Evolutionary conservation across 352 stramenopile genomes (phyloP).

Genomic region (Phytophthora fragariae): DNA sequence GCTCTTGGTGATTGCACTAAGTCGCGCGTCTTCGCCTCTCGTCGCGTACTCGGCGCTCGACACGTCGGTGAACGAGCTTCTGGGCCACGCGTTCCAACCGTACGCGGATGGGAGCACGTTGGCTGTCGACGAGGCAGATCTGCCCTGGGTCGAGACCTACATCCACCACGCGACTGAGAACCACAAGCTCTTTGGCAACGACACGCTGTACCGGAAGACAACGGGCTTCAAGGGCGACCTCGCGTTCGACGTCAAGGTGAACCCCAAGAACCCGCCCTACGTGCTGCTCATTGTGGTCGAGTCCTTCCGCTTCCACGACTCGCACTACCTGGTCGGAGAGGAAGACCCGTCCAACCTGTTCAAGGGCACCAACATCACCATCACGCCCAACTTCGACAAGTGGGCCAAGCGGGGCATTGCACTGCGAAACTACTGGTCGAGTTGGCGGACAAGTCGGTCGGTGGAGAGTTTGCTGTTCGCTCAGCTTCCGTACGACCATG

Average conservation of each 20-base stretch:
- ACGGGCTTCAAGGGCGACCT: conserved; percentile 42
- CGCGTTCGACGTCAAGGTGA: conserved; percentile 47
- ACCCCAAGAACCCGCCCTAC: conserved; percentile 42
- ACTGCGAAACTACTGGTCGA: conserved; percentile 66
- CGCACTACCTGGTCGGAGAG: conserved; percentile 49
- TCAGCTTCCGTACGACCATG: conserved; percentile 54
- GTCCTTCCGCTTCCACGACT: conserved; percentile 59
- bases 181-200: conserved; percentile 16
- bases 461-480: conserved; percentile 62
- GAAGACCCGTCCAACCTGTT: conserved; percentile 41
- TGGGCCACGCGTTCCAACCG: conserved; percentile 1
- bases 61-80: conserved; percentile 23
- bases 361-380: conserved; percentile 20
- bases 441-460: conserved; percentile 60
- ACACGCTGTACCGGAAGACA: conserved; percentile 46
- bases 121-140: not conserved
- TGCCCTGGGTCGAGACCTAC: conserved; percentile 11
- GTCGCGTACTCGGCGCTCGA: conserved; percentile 23
- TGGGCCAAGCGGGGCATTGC: conserved; percentile 52
- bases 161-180: conserved; percentile 21
- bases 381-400: conserved; percentile 51
- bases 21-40: conserved; percentile 1
- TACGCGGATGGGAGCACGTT: not conserved
- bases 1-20: conserved; percentile 12
- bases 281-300: conserved; percentile 54